Conservation (phyloP, 1,284 basidiomycete species). For the Pseudozyma sp. region DNA sequence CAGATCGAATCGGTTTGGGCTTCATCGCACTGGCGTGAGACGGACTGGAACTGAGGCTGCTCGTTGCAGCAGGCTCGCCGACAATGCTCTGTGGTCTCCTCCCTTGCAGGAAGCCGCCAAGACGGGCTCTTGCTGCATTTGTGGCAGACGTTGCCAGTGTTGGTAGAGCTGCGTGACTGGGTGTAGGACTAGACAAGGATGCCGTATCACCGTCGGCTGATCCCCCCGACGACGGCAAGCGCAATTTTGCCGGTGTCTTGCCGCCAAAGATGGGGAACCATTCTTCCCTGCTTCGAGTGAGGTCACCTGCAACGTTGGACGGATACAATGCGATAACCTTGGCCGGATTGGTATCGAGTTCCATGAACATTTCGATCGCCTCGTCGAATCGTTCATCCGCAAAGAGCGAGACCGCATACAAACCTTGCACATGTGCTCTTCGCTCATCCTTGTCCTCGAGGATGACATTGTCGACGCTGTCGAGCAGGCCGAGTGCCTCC, state of each 20-base stretch:
- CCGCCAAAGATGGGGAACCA: conserved; percentile 92
- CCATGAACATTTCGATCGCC: conserved; percentile 88
- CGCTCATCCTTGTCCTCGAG: conserved; percentile 74
- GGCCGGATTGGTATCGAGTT: conserved; percentile 89
- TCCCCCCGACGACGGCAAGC: not conserved
- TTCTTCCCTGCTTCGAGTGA: conserved; percentile 77
- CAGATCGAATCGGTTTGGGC: conserved; percentile 24
- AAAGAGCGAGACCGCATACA: conserved; percentile 79
- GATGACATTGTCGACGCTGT: conserved; percentile 76
- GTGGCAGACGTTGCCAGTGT: conserved; percentile 28
- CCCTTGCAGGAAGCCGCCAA: conserved; percentile 48
- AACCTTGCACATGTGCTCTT: conserved; percentile 71
- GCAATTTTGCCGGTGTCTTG: conserved; percentile 68
- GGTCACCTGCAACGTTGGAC: conserved; percentile 80
- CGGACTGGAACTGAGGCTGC: conserved; percentile 41
- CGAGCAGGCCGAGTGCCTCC: conserved; percentile 84
- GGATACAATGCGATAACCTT: conserved; percentile 93
- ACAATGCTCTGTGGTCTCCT: conserved; percentile 51
- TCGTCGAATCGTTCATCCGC: conserved; percentile 77
- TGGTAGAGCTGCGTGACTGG: conserved; percentile 27
- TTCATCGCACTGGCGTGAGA: conserved; percentile 23
- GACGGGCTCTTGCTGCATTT: conserved; percentile 52
- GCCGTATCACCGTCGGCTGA: conserved; percentile 19
- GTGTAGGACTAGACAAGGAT: conserved; percentile 21
- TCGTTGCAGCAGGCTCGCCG: conserved; percentile 22